Base-by-base conservation (phyloP, 768 basidiomycete species). In the Mrakia frigida region DNA sequence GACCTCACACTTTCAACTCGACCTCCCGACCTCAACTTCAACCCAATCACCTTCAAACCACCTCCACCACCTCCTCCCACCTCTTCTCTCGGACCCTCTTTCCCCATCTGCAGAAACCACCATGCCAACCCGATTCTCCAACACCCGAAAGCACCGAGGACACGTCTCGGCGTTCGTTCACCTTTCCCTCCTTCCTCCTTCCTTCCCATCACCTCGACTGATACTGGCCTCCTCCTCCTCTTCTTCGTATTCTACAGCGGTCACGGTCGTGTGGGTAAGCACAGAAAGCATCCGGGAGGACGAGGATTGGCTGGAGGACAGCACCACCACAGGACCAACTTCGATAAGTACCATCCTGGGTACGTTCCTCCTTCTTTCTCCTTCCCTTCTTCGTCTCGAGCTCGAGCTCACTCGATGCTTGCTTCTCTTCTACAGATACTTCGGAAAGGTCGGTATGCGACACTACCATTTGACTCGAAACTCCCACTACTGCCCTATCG, bases 221-320 rank as follows among this genome's bases (percentile, higher is more conserved):
- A 52, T 23, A 3, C 43, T 68, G 13, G 33, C 39, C 25, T 21
- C 35, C 13, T 31, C 16, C 13, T 31, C 16, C 6, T 50, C 56
- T 46, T 33, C 31, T n/a, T 13, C n/a, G 10, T 23, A 3, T 41
- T 46, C 39, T 28, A 67, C 35, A 75, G 74, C 84, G 97, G 97
- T 87, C 91, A 98, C 86, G 97, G 97, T 85, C 96, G 97, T 92
- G 93, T 99, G 83, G 97, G 97, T 81, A 98, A 98, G 90, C 97
- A 99, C 90, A 92, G 97, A 85, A 98, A 98, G 86, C 96, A 98
- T 84, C 97, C 97, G 75, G 97, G 97, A 87, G 97, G 97, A 92
- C 93, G 97, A 86, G 97, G 97, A 97, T 92, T 98, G 83, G 85
- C 84, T 74, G 97, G 97, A 93, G 97, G 97, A 89, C 88, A 90